Percentiles rank a stretch among this genome's conserved stretches.
Evolutionary conservation across 208 protist species (phyloP).

Genomic region (Kentomonas sorsogonicus): DNA sequence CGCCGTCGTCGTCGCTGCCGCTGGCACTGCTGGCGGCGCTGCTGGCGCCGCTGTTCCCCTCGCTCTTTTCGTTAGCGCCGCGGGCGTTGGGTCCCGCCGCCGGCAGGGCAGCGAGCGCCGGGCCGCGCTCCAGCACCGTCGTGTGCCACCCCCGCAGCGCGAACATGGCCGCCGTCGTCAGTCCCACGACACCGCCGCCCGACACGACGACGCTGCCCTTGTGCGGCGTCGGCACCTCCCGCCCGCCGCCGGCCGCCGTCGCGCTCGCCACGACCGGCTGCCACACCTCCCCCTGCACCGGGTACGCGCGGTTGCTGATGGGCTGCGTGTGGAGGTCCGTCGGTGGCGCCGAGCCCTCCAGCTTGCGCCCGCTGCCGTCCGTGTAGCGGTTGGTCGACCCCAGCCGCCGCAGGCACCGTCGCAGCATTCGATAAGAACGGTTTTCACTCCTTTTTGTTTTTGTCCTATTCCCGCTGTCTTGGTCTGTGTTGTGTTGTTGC

Average conservation of each 20-base stretch:
- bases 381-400: conserved; percentile 86
- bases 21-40: not conserved
- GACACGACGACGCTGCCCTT: conserved; percentile 85
- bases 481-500: too few relatives aligned
- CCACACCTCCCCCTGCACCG: conserved; percentile 68
- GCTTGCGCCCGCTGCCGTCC: conserved; percentile 66
- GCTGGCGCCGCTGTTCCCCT: not conserved
- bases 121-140: conserved; percentile 65
- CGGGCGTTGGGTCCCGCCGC: not conserved
- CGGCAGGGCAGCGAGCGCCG: conserved; percentile 18
- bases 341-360: conserved; percentile 53
- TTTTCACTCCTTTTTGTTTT: conserved; percentile 1
- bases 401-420: conserved; percentile 31
- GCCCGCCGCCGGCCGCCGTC: not conserved
- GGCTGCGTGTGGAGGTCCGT: conserved; percentile 61
- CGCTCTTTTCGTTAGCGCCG: not conserved
- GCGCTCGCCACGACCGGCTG: conserved; percentile 57
- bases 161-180: conserved; percentile 60
- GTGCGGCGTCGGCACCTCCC: conserved; percentile 54
- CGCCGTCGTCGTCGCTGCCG: not conserved
- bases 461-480: not conserved
- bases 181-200: conserved; percentile 80
- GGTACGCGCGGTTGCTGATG: conserved; percentile 89
- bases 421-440: conserved; percentile 27
- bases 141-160: conserved; percentile 82